Base-by-base conservation (phyloP, 176 grass and related monocot genomes). In the Rhynchospora breviuscula region DNA sequence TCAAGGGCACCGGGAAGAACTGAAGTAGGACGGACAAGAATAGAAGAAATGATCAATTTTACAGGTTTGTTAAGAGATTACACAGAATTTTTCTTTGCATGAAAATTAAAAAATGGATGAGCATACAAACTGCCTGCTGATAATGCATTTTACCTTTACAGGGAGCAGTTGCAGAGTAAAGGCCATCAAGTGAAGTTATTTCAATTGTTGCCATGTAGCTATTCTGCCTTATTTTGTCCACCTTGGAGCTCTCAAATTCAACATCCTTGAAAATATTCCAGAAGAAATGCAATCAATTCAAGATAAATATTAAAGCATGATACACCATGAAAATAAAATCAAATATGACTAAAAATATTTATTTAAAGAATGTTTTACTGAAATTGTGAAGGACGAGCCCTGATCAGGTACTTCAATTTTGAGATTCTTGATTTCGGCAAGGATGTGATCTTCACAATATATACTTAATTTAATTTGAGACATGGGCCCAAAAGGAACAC, bases 401-500 rank as follows among this genome's bases (percentile, higher is more conserved):
- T 19, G 18, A 63, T 63, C 61, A 19, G 83, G 75, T 31, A 89
- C 78, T 40, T 81, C 66, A 33, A 81, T 63, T 85, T 57, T 33
- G 48, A 65, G 25, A 57, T 62, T 33, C 46, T 85, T 60, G 12
- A 85, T 69, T 58, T 85, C 67, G 0, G 26, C 65, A 7, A 89
- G 52, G 63, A 76, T 7, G 65, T 85, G 47, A 74, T 89, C 56
- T 74, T 73, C 83, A 75, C 74, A 15, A 75, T 73, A 43, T 85
- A 89, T 63, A 75, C 58, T 66, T 75, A 85, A 72, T 48, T 53
- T 80, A 23, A 84, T 70, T 1, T 59, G 52, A 15, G 57, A 62
- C 43, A 59, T 81, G 58, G 79, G 33, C 51, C 14, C 33, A 40
- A 81, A 89, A 81, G 87, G 87, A 85, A 89, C 81, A 65, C 3